These are phyloP conservation scores for Ceratobasidium sp. DNA, from an alignment of 1,284 basidiomycete genomes.

Conservation along the genomic window DNA sequence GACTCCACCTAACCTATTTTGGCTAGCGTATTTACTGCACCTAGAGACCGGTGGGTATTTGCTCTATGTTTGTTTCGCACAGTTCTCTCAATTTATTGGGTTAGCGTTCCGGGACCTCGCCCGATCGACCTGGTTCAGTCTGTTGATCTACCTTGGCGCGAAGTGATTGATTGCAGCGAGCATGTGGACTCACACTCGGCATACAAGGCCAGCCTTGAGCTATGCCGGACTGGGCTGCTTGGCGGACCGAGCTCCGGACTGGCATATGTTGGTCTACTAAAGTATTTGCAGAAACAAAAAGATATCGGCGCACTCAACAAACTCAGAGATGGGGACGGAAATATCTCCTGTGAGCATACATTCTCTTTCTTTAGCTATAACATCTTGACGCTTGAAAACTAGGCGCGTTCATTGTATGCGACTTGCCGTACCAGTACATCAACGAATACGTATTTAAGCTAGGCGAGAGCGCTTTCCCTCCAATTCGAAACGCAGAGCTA, in stretches of 20 bases:
- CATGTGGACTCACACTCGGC: constrained; percentile 28
- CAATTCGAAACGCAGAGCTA: constrained; percentile 40
- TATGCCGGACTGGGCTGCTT: constrained; percentile 32
- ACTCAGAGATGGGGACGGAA: constrained; percentile 11
- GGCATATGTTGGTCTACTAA: constrained; percentile 17
- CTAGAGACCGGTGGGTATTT: constrained; percentile 30
- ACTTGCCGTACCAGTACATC: constrained; percentile 43
- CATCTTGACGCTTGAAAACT: background rate
- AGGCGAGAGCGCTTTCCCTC: constrained; percentile 25
- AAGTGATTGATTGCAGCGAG: constrained; percentile 41
- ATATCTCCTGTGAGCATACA: constrained; percentile 26
- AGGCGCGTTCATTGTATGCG: constrained; percentile 42
- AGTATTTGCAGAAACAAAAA: constrained; percentile 31
- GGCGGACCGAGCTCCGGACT: constrained; percentile 42
- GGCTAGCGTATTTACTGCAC: constrained; percentile 39
- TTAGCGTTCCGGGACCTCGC: constrained; percentile 37
- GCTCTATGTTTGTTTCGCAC: background rate
- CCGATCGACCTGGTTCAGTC: constrained; percentile 42
- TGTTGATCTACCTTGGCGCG: constrained; percentile 42
- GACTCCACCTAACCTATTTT: background rate
- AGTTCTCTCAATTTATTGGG: background rate
- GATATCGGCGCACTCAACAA: constrained; percentile 14
- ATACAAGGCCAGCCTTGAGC: constrained; percentile 29
- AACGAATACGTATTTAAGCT: constrained; percentile 32
- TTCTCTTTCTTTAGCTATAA: background rate